phyloP scores from a whole-genome alignment of 371 early-diverging fungal genomes.

The Mortierella sp. region DNA sequence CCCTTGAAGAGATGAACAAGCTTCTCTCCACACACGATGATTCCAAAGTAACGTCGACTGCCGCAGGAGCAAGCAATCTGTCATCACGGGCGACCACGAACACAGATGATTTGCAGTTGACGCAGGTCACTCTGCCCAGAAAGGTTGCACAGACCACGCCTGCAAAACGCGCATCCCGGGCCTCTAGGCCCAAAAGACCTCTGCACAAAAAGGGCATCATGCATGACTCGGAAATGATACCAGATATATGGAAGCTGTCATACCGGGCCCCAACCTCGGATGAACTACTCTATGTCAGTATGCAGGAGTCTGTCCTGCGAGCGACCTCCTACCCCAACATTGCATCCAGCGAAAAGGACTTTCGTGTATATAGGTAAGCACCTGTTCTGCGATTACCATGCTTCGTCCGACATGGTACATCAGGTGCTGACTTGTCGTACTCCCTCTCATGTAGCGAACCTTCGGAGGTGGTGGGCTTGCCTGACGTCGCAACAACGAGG shows the following conservation, averaged over 20 bases:
- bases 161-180: neutral
- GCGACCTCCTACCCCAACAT: slow-evolving; percentile 24
- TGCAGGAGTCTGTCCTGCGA: slow-evolving; percentile 17
- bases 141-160: slow-evolving; percentile 1
- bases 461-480: slow-evolving; percentile 38
- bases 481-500: slow-evolving; percentile 15
- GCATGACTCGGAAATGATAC: slow-evolving; percentile 9
- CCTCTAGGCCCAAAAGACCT: neutral
- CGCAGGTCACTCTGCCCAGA: neutral
- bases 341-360: slow-evolving; percentile 20
- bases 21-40: slow-evolving; percentile 3
- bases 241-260: slow-evolving; percentile 18
- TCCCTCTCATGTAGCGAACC: slow-evolving; percentile 4
- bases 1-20: slow-evolving; percentile 28
- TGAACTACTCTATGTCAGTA: slow-evolving; percentile 34
- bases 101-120: neutral
- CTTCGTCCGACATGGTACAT: no score
- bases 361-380: slow-evolving; percentile 18
- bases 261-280: slow-evolving; percentile 31
- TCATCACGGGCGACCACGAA: neutral
- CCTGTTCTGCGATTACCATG: neutral
- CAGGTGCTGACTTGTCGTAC: neutral
- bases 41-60: neutral
- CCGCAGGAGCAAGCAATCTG: neutral
- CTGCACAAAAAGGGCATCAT: slow-evolving; percentile 31